Evolutionary conservation across 2,329 filamentous ascomycete species (phyloP).

Genomic region (Pseudocercospora vitis): DNA sequence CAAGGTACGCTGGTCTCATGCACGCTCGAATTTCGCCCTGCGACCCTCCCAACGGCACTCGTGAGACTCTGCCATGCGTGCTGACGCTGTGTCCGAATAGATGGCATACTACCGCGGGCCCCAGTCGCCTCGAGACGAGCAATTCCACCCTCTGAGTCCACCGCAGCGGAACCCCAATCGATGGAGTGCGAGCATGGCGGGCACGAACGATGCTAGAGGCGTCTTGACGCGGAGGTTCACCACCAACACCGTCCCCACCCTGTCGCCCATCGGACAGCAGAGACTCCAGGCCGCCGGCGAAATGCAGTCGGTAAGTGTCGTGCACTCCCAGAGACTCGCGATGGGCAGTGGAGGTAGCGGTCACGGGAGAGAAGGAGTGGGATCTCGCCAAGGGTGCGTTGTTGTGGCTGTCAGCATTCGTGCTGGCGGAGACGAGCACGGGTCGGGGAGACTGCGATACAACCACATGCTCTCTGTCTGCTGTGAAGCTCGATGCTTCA

Average conservation of each 20-base stretch:
- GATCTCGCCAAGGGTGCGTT: neutral
- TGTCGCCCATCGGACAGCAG: slow-evolving; percentile 60
- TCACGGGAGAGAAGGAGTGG: neutral
- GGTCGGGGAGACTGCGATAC: too few species aligned
- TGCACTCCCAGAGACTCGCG: too few species aligned
- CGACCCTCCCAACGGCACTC: neutral
- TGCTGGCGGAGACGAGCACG: too few species aligned
- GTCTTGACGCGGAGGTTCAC: slow-evolving; percentile 90
- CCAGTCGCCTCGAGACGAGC: slow-evolving; percentile 74
- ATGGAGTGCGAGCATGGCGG: slow-evolving; percentile 34
- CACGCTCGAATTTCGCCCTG: neutral
- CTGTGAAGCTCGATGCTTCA: too few species aligned
- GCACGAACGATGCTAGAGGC: slow-evolving; percentile 69
- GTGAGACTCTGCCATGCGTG: slow-evolving; percentile 5
- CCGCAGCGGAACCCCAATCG: slow-evolving; percentile 37
- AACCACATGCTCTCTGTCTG: too few species aligned
- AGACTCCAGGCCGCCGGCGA: slow-evolving; percentile 55
- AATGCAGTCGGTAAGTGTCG: slow-evolving; percentile 35
- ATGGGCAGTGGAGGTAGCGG: too few species aligned
- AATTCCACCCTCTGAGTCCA: slow-evolving; percentile 59
- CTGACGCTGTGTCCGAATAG: slow-evolving; percentile 18
- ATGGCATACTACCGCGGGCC: slow-evolving; percentile 73
- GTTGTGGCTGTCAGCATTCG: neutral
- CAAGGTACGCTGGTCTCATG: slow-evolving; percentile 5
- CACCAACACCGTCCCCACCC: slow-evolving; percentile 76